A percentile compares a stretch with the other conserved stretches of the same genome.
Evolutionary conservation across 768 basidiomycete species (phyloP).

Genomic region (Podaxis sp.): DNA sequence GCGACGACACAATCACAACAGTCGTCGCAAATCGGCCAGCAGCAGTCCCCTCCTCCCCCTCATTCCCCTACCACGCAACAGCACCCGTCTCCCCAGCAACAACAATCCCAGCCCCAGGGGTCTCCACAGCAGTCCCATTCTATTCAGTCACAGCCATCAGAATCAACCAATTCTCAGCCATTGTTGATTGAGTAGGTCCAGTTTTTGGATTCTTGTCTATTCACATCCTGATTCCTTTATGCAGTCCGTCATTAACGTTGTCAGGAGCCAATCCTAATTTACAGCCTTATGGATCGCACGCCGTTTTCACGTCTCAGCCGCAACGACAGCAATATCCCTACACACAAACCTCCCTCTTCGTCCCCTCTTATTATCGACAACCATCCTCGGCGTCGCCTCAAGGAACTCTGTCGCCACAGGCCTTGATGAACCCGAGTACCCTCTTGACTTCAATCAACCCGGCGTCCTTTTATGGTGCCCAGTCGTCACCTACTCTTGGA

Average conservation of each 20-base stretch:
- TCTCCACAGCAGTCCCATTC: conserved; percentile 26
- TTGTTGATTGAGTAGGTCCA: conserved; percentile 72
- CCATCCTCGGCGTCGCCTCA: conserved; percentile 42
- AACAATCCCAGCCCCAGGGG: conserved; percentile 19
- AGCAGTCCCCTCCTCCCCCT: conserved; percentile 17
- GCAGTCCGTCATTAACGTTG: conserved; percentile 60
- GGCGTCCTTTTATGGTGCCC: conserved; percentile 31
- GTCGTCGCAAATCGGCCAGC: conserved; percentile 23
- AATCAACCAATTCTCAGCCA: conserved; percentile 31
- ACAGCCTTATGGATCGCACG: conserved; percentile 11
- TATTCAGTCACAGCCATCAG: conserved; percentile 27
- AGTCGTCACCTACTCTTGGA: conserved; percentile 19
- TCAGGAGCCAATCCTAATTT: conserved; percentile 42
- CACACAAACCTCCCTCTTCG: conserved; percentile 16
- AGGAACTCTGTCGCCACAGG: conserved; percentile 69
- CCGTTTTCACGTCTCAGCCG: conserved; percentile 19
- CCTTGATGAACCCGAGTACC: conserved; percentile 31
- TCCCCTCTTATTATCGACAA: conserved; percentile 29
- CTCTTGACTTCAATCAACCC: conserved; percentile 51
- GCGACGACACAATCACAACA: conserved; percentile 26
- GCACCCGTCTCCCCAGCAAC: conserved; percentile 27
- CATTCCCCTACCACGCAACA: conserved; percentile 23
- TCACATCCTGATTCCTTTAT: conserved; percentile 15
- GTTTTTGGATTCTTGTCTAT: conserved; percentile 13
- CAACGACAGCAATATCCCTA: conserved; percentile 26